Conservation (phyloP, 805 yeast genomes). For the Barnettozyma salicaria region DNA sequence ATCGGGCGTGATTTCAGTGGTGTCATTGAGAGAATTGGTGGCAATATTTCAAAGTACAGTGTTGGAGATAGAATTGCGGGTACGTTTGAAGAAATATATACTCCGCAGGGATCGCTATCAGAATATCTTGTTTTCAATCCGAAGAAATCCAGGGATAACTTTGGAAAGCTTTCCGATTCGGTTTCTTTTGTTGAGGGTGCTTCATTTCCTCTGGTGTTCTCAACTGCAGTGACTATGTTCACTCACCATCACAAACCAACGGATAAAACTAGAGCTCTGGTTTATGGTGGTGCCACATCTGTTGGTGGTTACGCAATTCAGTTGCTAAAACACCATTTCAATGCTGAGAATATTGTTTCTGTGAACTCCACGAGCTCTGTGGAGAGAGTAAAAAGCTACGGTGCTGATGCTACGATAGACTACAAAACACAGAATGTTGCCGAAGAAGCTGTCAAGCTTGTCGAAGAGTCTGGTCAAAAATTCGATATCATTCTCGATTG, state of each 20-base stretch:
- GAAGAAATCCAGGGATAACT: constrained; percentile 16
- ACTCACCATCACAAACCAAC: constrained; percentile 31
- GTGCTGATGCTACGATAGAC: constrained; percentile 55
- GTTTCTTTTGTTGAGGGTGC: constrained; percentile 48
- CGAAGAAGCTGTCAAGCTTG: constrained; percentile 28
- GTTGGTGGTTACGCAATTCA: constrained; percentile 57
- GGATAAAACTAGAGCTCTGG: constrained; percentile 44
- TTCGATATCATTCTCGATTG: constrained; percentile 64
- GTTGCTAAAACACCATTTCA: constrained; percentile 43
- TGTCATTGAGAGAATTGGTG: constrained; percentile 45
- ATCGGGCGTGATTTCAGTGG: constrained; percentile 53
- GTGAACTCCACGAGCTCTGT: constrained; percentile 48
- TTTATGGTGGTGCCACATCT: constrained; percentile 70
- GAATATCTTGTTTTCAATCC: constrained; percentile 33
- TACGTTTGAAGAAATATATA: constrained; percentile 25
- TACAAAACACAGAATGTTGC: constrained; percentile 43
- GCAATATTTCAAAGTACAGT: constrained; percentile 30
- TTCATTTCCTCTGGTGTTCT: constrained; percentile 56
- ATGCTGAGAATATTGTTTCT: constrained; percentile 47
- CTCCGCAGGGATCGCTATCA: constrained; percentile 36
- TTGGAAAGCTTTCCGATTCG: constrained; percentile 36
- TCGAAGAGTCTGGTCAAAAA: constrained; percentile 30
- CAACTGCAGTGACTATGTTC: constrained; percentile 49
- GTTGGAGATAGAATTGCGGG: constrained; percentile 56
- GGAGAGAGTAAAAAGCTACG: constrained; percentile 39